phyloP scores from a whole-genome alignment of 2,329 filamentous ascomycete genomes.

The Talaromyces atroroseus region DNA sequence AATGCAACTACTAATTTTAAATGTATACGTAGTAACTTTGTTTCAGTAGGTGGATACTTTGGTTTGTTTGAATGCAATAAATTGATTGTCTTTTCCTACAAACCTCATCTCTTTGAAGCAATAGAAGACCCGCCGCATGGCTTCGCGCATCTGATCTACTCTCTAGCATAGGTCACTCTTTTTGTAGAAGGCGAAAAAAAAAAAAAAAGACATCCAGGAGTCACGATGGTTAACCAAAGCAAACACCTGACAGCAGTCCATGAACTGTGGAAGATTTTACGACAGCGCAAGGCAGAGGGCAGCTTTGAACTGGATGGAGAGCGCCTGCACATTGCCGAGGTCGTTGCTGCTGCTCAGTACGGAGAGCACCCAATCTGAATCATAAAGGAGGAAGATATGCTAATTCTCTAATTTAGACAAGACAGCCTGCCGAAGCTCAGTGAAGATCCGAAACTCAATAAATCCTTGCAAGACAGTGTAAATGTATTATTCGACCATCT shows the following conservation, averaged over 20 bases:
- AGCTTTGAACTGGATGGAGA: background rate
- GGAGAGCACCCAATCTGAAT: no score
- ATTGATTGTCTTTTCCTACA: no score
- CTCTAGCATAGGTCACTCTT: background rate
- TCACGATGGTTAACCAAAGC: background rate
- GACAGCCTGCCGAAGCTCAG: no score
- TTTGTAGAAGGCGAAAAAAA: background rate
- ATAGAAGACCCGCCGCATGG: background rate
- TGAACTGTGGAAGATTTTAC: background rate
- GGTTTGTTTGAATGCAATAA: no score
- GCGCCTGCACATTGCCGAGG: background rate
- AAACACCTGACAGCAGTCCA: background rate
- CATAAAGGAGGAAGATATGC: no score
- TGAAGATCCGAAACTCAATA: conserved; percentile 1
- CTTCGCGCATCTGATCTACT: background rate
- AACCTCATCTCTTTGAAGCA: no score
- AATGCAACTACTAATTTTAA: no score
- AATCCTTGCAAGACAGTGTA: conserved; percentile 4
- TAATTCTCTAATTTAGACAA: no score
- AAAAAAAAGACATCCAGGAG: background rate
- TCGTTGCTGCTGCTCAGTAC: background rate
- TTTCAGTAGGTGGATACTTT: no score
- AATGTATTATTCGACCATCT: conserved; percentile 5
- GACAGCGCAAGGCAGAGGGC: background rate
- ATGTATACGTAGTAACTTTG: no score